These are phyloP conservation scores for Neurospora africana DNA, from an alignment of 495 filamentous ascomycete species.

Conservation along the genomic window DNA sequence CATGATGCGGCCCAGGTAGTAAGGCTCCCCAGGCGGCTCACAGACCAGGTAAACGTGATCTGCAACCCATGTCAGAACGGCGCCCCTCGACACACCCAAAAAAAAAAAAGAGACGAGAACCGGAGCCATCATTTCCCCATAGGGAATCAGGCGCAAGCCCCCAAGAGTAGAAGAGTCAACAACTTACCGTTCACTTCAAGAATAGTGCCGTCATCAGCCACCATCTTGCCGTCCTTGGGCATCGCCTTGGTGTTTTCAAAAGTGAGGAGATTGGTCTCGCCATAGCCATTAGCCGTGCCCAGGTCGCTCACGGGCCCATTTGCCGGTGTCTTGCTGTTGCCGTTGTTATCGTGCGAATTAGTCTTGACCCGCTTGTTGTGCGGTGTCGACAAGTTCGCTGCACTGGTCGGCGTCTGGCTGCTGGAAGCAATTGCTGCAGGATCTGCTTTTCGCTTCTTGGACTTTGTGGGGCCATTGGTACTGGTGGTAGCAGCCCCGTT, in stretches of 20 bases:
- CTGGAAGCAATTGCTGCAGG: conserved; percentile 26
- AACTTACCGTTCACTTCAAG: conserved; percentile 74
- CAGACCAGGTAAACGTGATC: conserved; percentile 97
- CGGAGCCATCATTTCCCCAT: neutral
- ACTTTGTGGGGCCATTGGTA: conserved; percentile 24
- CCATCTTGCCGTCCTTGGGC: conserved; percentile 67
- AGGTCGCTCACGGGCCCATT: conserved; percentile 13
- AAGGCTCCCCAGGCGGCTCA: conserved; percentile 95
- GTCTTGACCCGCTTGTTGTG: conserved; percentile 30
- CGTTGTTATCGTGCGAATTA: conserved; percentile 27
- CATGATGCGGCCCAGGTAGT: conserved; percentile 96
- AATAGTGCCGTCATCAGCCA: conserved; percentile 82
- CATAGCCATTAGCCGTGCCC: conserved; percentile 23
- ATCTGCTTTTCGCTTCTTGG: conserved; percentile 71
- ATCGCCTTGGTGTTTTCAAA: conserved; percentile 62
- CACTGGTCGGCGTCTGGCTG: conserved; percentile 38
- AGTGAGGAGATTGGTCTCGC: conserved; percentile 70
- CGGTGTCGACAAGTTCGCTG: conserved; percentile 16
- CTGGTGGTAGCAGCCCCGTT: conserved; percentile 42
- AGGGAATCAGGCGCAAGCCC: neutral
- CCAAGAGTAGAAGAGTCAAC: neutral
- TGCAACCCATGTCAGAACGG: conserved; percentile 34
- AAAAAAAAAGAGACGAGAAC: conserved; percentile 7
- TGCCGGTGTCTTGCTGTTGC: conserved; percentile 27
- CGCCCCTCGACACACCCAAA: neutral